Base-by-base conservation (phyloP, 805 yeast species). In the Teunomyces funiuensis region DNA sequence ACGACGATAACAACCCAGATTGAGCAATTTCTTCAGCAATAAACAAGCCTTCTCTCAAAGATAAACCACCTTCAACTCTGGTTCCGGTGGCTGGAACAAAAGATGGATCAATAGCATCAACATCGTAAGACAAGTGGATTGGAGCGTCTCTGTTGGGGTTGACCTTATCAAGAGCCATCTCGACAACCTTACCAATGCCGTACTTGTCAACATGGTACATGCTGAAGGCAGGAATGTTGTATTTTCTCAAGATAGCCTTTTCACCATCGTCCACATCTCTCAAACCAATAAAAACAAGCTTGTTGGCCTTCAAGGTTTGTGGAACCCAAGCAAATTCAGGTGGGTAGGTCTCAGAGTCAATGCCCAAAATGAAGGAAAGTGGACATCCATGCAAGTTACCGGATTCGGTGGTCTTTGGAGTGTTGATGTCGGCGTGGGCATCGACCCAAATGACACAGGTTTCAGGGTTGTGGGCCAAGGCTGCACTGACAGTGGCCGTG, bases 321-420 rank as follows among this genome's bases (percentile, higher is more conserved):
- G 88, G 85, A 5, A 89, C 82, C 99, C 99, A 91, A 42, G 71
- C 62, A 51, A 89, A 83, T 36, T 84, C 81, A 22, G 82, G 80
- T 37, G 95, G 95, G 66, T 78, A 82, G 14, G 75, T 60, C 28
- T 77, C 81, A 40, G 66, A 62, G 50, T 85, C 88, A 40, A 90
- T 69, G 2, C 97, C 97, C 78, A 89, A 72, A 42, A 91, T 71
- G 60, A 93, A 93, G 2, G 96, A 80, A 26, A 91, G 88, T 2
- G 99, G 99, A 62, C 97, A 90, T 5, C 99, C 99, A 63, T 91
- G 99, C 53, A 91, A 73, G 63, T 91, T 93, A 30, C 98, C 98
- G 6, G 91, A 80, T 20, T 77, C 84, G 2, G 97, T 82, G 6
- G 88, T 80, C 26, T 73, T 71, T 8, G 96, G 87, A 1, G 97